phyloP scores from a whole-genome alignment of 31 red algal genomes.

The Asparagopsis taxiformis region DNA sequence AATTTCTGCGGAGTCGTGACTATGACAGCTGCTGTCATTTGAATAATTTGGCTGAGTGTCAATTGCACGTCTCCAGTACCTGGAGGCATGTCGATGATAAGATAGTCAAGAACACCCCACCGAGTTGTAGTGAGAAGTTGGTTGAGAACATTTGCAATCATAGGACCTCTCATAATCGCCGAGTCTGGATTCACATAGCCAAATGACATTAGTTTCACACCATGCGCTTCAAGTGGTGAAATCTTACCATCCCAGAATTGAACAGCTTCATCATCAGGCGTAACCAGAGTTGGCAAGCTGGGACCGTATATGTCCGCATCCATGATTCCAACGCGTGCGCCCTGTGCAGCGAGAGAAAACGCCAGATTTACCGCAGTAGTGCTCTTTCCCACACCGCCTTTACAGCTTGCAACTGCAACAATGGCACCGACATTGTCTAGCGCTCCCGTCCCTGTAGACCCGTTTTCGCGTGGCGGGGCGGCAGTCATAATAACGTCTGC shows the following conservation, averaged over 20 bases:
- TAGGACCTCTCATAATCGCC: constrained; percentile 96
- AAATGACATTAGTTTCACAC: constrained; percentile 99
- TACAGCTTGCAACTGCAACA: constrained; percentile 94
- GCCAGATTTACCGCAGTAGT: constrained; percentile 98
- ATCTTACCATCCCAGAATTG: constrained; percentile 88
- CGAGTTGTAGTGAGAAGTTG: constrained; percentile 94
- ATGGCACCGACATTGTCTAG: constrained; percentile 77
- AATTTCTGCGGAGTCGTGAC: constrained; percentile 98
- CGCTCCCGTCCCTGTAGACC: constrained; percentile 13
- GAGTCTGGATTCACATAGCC: constrained; percentile 98
- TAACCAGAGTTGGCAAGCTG: constrained; percentile 89
- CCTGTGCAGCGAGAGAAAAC: constrained; percentile 71
- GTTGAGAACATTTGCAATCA: constrained; percentile 95
- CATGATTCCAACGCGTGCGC: constrained; percentile 96
- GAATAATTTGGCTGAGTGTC: constrained; percentile 90
- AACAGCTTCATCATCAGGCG: constrained; percentile 66
- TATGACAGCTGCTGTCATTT: constrained; percentile 88
- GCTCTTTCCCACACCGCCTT: constrained; percentile 98
- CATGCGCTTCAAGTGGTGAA: constrained; percentile 58
- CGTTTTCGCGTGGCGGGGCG: constrained; percentile 15
- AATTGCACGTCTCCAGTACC: constrained; percentile 98
- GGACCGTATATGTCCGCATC: constrained; percentile 99
- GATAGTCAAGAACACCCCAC: constrained; percentile 98
- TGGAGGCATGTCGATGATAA: constrained; percentile 95
- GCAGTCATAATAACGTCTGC: constrained; percentile 83